Conservation (phyloP, 1,284 basidiomycete species). For the Fomitopsis pinicola region DNA sequence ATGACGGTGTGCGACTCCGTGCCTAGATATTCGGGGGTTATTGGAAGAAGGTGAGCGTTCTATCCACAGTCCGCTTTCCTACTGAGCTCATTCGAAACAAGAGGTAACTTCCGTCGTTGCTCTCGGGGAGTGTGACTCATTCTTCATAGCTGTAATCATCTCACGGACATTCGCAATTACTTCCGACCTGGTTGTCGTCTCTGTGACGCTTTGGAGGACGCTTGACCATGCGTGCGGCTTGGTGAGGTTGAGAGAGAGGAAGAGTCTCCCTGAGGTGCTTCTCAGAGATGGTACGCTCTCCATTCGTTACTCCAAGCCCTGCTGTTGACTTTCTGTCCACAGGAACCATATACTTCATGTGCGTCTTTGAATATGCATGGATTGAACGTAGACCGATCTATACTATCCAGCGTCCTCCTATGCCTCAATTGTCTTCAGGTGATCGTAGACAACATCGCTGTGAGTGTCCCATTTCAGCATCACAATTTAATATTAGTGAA, state of each 20-base stretch:
- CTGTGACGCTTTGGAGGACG: not conserved
- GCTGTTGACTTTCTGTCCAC: not conserved
- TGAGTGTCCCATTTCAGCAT: not conserved
- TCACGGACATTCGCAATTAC: not conserved
- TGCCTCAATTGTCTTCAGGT: constrained; percentile 6
- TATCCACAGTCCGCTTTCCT: no score
- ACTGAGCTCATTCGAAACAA: not conserved
- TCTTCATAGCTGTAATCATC: not conserved
- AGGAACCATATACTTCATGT: constrained; percentile 18
- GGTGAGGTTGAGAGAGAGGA: no score
- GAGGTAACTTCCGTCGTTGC: not conserved
- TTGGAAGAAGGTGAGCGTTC: not conserved
- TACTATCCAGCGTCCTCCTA: not conserved
- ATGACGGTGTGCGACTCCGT: not conserved
- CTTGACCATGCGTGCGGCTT: not conserved
- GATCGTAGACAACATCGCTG: constrained; percentile 6
- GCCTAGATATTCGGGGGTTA: not conserved
- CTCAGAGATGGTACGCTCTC: constrained; percentile 14
- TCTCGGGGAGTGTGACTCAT: not conserved
- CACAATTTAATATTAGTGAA: no score
- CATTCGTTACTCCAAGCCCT: not conserved
- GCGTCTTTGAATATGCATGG: not conserved
- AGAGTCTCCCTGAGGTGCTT: constrained; percentile 2
- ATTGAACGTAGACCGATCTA: not conserved
- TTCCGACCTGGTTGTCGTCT: not conserved